Evolutionary conservation across 1,139 yeast species (phyloP).

Genomic region (Scheffersomyces quercinus): DNA sequence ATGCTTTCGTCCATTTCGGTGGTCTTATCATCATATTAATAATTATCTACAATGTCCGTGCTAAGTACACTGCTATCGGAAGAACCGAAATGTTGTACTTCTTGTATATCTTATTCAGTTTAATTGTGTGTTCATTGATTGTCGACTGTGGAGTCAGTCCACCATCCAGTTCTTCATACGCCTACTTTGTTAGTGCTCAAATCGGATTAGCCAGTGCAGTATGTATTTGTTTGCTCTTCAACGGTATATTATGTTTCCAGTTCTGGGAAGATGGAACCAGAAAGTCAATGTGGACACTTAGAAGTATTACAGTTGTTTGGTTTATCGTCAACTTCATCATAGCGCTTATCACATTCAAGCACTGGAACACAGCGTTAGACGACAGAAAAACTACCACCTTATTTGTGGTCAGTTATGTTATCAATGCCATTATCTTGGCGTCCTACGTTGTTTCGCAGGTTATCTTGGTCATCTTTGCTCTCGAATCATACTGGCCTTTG

Average conservation of each 20-base stretch:
- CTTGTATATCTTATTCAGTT: conserved; percentile 58
- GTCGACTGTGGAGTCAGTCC: conserved; percentile 94
- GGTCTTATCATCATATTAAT: conserved; percentile 64
- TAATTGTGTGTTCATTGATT: conserved; percentile 65
- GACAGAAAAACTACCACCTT: conserved; percentile 57
- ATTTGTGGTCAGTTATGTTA: conserved; percentile 66
- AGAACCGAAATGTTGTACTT: conserved; percentile 81
- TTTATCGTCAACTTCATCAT: conserved; percentile 68
- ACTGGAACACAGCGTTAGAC: conserved; percentile 54
- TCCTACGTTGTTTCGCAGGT: conserved; percentile 69
- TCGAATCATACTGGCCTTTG: conserved; percentile 81
- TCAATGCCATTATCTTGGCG: conserved; percentile 67
- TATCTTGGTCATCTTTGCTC: conserved; percentile 64
- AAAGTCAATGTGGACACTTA: conserved; percentile 58
- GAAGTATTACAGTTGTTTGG: conserved; percentile 49
- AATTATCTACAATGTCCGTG: conserved; percentile 75
- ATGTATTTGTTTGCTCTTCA: conserved; percentile 66
- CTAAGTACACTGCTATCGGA: conserved; percentile 93
- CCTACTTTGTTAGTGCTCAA: conserved; percentile 83
- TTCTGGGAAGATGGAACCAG: conserved; percentile 92
- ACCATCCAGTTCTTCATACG: conserved; percentile 72
- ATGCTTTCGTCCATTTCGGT: conserved; percentile 80
- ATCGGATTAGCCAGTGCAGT: conserved; percentile 71
- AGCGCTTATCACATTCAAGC: conserved; percentile 68
- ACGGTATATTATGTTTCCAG: conserved; percentile 82